Base-by-base conservation (phyloP, 192 early-diverging fungal genomes). In the Linnemannia schmuckeri region DNA sequence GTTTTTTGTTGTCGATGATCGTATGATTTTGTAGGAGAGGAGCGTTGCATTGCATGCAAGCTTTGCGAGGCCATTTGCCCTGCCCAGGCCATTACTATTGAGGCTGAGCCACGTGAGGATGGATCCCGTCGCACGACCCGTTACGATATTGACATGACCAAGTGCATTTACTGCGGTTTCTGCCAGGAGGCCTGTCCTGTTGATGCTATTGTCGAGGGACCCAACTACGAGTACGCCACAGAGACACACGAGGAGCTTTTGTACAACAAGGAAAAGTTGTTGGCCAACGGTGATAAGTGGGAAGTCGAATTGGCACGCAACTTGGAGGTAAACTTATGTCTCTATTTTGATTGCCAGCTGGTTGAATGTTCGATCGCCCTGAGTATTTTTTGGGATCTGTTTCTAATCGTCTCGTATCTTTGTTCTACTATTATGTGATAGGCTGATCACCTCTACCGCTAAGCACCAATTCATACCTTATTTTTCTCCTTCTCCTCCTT, bases 91-190 rank as follows among this genome's bases (percentile, higher is more conserved):
- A 99, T 99, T 83, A 99, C 98, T 4, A 99, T 99, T 74, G 98
- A 99, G 90, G 96, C 96, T 37, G 97, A 99, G 90, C 96, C 96
- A 40, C 95, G 98, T 85, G 96, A 97, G 79, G 98, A 99, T 88
- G 98, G 96, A 52, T 94, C 94, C 40, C 93, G 98, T 84, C 94
- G 97, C 70, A 99, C 98, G 33, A 98, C 97, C 37, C 94, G 98
- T 71, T 99, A 99, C 88, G 98, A 99, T 91, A 99, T 99, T 83
- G 98, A 99, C 88, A 98, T 98, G 98, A 98, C 98, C 77, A 99
- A 99, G 92, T 97, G 96, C 90, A 96, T 95, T 86, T 98, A 97
- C 93, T 99, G 98, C 89, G 98, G 98, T 73, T 94, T 99, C 90
- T 99, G 98, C 90, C 97, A 98, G 90, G 97, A 98, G 83, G 97